These are phyloP conservation scores for Aspergillus quadricinctus DNA, from an alignment of 2,329 filamentous ascomycete species.

Conservation along the genomic window DNA sequence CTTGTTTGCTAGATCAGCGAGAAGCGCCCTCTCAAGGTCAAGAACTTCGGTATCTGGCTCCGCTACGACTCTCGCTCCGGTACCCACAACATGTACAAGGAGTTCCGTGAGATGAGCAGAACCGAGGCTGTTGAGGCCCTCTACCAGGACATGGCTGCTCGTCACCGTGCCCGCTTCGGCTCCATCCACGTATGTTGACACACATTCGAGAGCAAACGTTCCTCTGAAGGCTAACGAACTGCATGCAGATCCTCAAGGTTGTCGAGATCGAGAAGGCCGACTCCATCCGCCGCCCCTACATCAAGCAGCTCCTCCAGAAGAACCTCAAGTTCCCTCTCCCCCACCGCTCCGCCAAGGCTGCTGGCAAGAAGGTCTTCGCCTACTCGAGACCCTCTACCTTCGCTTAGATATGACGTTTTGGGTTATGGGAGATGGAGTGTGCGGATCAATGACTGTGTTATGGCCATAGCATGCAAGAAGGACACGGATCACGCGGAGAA, in stretches of 20 bases:
- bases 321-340: slow-evolving; percentile 96
- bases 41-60: slow-evolving; percentile 99
- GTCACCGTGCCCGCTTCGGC: slow-evolving; percentile 96
- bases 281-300: slow-evolving; percentile 96
- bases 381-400: slow-evolving; percentile 94
- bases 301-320: slow-evolving; percentile 97
- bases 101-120: slow-evolving; percentile 98
- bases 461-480: slow-evolving; percentile 41
- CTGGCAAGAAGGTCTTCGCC: slow-evolving; percentile 86
- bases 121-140: slow-evolving; percentile 92
- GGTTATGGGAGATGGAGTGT: slow-evolving; percentile 34
- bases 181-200: slow-evolving; percentile 83
- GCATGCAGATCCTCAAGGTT: slow-evolving; percentile 85
- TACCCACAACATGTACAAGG: slow-evolving; percentile 99
- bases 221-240: slow-evolving; percentile 1
- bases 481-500: slow-evolving; percentile 32
- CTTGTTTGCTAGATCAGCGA: slow-evolving; percentile 70
- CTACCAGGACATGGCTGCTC: slow-evolving; percentile 99
- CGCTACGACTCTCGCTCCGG: slow-evolving; percentile 99
- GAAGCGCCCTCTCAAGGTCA: slow-evolving; percentile 99
- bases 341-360: slow-evolving; percentile 83
- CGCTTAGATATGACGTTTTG: slow-evolving; percentile 64
- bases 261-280: slow-evolving; percentile 93
- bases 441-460: slow-evolving; percentile 41
- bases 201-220: not conserved